Evolutionary conservation across 768 basidiomycete species (phyloP), one percentile per base, ranked within the genome.

Genomic region (Tricholoma sp.): DNA sequence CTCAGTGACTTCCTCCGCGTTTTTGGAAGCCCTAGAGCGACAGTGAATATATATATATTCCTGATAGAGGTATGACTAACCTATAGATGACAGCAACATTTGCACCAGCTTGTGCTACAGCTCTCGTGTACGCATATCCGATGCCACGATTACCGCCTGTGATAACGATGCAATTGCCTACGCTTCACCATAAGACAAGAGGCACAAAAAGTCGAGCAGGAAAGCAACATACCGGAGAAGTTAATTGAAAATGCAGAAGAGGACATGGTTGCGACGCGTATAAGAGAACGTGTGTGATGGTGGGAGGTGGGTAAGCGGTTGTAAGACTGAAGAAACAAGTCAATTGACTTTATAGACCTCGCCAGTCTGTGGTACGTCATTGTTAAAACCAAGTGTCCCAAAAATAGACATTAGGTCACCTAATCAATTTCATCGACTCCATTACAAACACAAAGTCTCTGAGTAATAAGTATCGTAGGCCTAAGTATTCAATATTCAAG

Each of bases 131-230:
- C 1, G 80, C 83, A 29, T 69, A 73, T 1, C 86, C 86, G 49
- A 87, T 85, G 9, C 85, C 85, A 43, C 80, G 72, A 61, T 81
- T 83, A 1, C 83, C 83, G 3, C 85, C 85, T 0, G 86, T 86
- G 47, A 87, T 76, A 31, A 86, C 76, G 55, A 80, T 69, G 49
- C 77, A 78, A 66, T 80, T 75, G 39, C 29, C 37, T 32, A 10
- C 5, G 3, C 39, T n/a, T 41, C 35, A 54, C 4, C 9, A 8
- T 24, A 16, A 27, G 47, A 31, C 11, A 5, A 31, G 24, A 27
- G 24, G 24, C 24, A 5, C 16, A 19, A 21, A 22, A 5, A 4
- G 4, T 4, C n/a, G 31, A 4, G 9, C 46, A 4, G 16, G 3
- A 5, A 29, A 18, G 7, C 10, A 29, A 9, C 71, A 21, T 29